Conservation (phyloP, 371 early-diverging fungal genomes). For the Batkoa obscura region DNA sequence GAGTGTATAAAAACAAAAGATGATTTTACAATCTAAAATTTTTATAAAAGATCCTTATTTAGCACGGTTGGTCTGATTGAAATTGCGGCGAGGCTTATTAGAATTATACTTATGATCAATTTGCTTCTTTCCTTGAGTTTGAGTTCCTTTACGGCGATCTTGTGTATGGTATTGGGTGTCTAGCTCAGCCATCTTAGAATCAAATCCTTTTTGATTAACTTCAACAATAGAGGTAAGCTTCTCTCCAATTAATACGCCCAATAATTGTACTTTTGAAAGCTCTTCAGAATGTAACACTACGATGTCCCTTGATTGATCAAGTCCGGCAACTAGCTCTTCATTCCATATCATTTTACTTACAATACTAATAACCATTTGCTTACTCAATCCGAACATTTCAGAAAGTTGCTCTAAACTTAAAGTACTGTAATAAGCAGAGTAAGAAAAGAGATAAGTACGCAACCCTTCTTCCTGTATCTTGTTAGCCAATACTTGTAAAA, state of each 20-base stretch:
- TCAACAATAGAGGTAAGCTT: conserved; percentile 78
- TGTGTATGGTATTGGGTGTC: background rate
- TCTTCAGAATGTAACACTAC: conserved; percentile 70
- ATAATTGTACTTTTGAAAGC: conserved; percentile 62
- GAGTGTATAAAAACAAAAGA: too few species aligned
- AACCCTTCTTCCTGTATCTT: conserved; percentile 92
- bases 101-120: background rate
- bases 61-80: conserved; percentile 1
- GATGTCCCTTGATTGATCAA: conserved; percentile 58
- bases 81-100: background rate
- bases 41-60: too few species aligned
- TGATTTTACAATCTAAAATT: too few species aligned
- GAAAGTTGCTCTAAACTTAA: conserved; percentile 61
- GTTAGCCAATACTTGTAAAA: conserved; percentile 73
- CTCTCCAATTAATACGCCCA: conserved; percentile 70
- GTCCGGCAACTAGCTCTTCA: conserved; percentile 68
- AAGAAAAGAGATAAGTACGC: conserved; percentile 86
- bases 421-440: conserved; percentile 71
- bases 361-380: conserved; percentile 41
- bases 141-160: background rate
- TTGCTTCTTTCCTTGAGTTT: background rate
- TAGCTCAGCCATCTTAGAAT: conserved; percentile 20
- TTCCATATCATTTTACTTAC: conserved; percentile 84
- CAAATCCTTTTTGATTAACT: conserved; percentile 73
- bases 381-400: conserved; percentile 65